Conservation (phyloP, 345 rosid species). For the Excoecaria cochinchinensis region DNA sequence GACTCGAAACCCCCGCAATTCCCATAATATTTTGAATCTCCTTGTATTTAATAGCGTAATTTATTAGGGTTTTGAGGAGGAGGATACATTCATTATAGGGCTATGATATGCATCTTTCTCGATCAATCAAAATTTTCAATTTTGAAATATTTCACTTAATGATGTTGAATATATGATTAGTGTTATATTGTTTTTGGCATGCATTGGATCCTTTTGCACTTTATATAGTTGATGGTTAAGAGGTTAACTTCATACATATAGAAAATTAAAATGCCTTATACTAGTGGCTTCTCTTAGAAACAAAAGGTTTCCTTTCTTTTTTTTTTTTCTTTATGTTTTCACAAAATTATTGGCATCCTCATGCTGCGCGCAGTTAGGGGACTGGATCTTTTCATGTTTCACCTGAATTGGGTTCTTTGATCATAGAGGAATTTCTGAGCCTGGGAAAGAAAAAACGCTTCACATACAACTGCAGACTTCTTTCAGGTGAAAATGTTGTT, state of each 20-base stretch:
- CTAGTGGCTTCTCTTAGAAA: neutral
- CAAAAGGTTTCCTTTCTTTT: neutral
- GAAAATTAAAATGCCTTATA: neutral
- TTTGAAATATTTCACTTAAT: neutral
- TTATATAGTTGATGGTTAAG: neutral
- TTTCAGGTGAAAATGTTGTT: slow-evolving; percentile 45
- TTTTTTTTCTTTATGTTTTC: too few species aligned
- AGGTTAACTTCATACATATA: neutral
- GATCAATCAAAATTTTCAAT: neutral
- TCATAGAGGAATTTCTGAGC: neutral
- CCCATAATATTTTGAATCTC: neutral
- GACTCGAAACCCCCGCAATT: neutral
- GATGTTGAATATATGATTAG: neutral
- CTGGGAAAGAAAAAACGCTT: neutral
- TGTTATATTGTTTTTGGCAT: neutral
- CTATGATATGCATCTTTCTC: neutral
- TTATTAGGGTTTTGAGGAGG: neutral
- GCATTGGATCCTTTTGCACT: neutral
- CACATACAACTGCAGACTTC: slow-evolving; percentile 6
- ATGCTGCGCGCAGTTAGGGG: neutral
- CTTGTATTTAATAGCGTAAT: neutral
- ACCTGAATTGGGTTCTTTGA: neutral
- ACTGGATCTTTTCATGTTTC: neutral
- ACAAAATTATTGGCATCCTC: neutral
- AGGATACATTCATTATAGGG: neutral